Evolutionary conservation across 768 basidiomycete genomes (phyloP), one percentile per base, ranked within the genome.

Genomic region (Hypsizygus marmoreus): DNA sequence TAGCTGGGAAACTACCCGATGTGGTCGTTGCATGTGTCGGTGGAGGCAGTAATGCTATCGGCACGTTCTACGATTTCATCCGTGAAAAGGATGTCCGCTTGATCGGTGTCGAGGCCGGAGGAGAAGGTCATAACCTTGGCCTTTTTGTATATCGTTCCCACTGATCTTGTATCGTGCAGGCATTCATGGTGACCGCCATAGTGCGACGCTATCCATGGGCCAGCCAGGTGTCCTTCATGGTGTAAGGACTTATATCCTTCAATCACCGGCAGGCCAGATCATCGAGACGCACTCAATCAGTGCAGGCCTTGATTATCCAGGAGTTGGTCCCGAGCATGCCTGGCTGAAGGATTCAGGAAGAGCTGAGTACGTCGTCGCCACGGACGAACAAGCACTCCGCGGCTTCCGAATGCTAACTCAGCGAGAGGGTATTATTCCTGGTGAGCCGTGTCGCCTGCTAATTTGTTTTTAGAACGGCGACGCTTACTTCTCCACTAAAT

Each of bases 61-160:
- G 95, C 22, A 86, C 95, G 9, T 99, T 99, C 80, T 91, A 91
- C 66, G 91, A 97, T 57, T 99, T 98, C 69, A 95, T 98, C 63
- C 72, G 75, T 6, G 92, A 98, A 62, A 86, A 90, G 66, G 73
- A 65, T 34, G 95, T 98, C 17, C 79, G 87, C 28, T 71, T 99
- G 24, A 70, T 98, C 24, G 97, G 97, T 50, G 95, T 99, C 8
- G 97, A 99, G 63, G 97, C 97, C 31, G 97, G 94, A 47, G 97
- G 97, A 41, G 93, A 98, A 75, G 97, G 95, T 86, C 42, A 22
- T 32, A 3, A 31, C 20, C 9, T 13, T 47, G 8, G 29, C 8
- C n/a, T 50, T 30, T 20, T 28, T 34, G 29, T 25, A 32, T 25
- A 31, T 50, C 20, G 28, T 45, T 20, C 26, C 20, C 40, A n/a